Evolutionary conservation across 305 asterid genomes (phyloP).

Genomic region (Fraxinus angustifolia): DNA sequence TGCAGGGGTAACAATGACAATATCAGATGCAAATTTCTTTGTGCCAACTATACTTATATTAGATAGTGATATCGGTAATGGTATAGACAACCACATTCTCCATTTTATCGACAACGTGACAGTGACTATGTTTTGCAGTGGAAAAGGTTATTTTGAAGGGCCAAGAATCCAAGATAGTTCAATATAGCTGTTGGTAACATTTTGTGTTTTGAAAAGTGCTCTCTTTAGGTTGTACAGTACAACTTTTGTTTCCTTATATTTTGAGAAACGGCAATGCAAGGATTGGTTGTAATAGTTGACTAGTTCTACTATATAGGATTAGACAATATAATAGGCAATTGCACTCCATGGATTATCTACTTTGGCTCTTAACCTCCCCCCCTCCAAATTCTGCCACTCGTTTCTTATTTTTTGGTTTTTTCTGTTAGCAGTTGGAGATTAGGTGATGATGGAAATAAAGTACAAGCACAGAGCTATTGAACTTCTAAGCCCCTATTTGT

Average conservation of each 20-base stretch:
- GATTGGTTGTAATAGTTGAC: neutral
- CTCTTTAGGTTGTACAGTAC: neutral
- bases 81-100: neutral
- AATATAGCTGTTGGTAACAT: neutral
- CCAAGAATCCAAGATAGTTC: neutral
- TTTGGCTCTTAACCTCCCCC: no score
- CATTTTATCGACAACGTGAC: neutral
- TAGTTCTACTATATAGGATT: neutral
- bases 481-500: neutral
- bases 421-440: neutral
- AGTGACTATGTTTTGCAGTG: neutral
- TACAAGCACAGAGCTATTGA: neutral
- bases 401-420: neutral
- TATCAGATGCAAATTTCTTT: neutral
- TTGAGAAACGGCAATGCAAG: neutral
- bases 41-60: neutral
- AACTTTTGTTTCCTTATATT: neutral
- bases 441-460: neutral
- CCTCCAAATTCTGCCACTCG: neutral
- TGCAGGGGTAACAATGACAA: neutral
- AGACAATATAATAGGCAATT: neutral
- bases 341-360: neutral
- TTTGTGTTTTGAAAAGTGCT: neutral
- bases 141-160: neutral
- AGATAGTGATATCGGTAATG: neutral